These are phyloP conservation scores for Harringtonia aguacate DNA, from an alignment of 2,329 filamentous ascomycete species.

Conservation along the genomic window DNA sequence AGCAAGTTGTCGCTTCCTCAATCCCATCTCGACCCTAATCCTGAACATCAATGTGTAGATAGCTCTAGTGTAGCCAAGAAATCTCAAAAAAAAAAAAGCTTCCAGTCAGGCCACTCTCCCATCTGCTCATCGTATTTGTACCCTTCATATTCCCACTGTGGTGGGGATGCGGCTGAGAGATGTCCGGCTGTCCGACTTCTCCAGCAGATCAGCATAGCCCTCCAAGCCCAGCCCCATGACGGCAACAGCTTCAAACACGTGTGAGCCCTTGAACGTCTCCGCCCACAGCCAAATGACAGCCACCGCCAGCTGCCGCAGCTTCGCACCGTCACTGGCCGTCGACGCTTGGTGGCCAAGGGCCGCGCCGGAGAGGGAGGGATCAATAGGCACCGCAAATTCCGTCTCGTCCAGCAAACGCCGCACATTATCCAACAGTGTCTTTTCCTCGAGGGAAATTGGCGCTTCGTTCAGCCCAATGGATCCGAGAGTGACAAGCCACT, in stretches of 20 bases:
- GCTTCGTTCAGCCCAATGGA: constrained; percentile 39
- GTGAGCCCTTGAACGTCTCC: constrained; percentile 49
- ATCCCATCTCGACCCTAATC: no score
- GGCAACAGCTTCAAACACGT: constrained; percentile 50
- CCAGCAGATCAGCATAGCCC: constrained; percentile 44
- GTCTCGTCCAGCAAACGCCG: constrained; percentile 51
- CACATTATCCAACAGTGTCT: constrained; percentile 42
- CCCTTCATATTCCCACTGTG: neutral
- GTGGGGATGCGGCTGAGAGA: constrained; percentile 24
- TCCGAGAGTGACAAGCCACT: constrained; percentile 47
- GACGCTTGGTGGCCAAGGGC: neutral
- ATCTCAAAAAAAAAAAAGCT: no score
- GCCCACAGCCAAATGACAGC: constrained; percentile 51
- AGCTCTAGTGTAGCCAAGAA: no score
- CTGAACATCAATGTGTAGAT: no score
- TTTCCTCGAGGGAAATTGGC: constrained; percentile 40
- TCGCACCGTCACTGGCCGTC: constrained; percentile 33
- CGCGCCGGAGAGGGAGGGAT: constrained; percentile 37
- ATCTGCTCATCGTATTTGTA: no score
- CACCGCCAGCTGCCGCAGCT: constrained; percentile 43
- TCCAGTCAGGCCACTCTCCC: no score
- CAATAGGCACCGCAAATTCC: constrained; percentile 49
- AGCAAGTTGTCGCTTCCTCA: no score
- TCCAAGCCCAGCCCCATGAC: constrained; percentile 47
- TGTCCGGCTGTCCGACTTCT: constrained; percentile 40